Evolutionary conservation across 2,329 filamentous ascomycete genomes (phyloP), one percentile per base, ranked within the genome.

Genomic region (Teratosphaeria gauchensis): DNA sequence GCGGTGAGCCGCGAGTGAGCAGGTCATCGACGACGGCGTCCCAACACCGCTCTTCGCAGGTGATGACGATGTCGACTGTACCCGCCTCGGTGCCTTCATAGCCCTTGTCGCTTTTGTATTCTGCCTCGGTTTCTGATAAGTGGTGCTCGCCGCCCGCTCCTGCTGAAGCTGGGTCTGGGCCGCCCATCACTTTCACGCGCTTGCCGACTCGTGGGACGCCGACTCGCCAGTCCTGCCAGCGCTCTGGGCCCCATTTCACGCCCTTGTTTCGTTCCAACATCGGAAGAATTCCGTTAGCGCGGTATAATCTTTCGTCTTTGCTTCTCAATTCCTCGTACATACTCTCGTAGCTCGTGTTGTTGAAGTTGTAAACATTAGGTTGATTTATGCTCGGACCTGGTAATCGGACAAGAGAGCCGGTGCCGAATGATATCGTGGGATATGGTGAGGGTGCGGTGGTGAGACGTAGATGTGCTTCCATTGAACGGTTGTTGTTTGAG

Each of bases 311-410:
- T 24, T 86, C 82, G 70, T 99, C 95, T 68, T 97, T 96, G 38
- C 83, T 74, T 63, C 89, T 83, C 9, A 99, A 84, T 73, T 99
- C 92, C 66, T 90, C 87, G 76, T 94, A 95, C 82, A 99, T 99
- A 70, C 86, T 86, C 68, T 90, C 86, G 76, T 99, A 99, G 14
- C 92, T 96, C 1, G 92, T 96, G 72, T 88, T 90, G 78, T 99
- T 97, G 84, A 99, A 99, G 68, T 90, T 86, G 79, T 97, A 99
- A 68, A 97, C 92, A 72, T 99, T 99, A 55, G 94, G 94, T 72
- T 96, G 90, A 6, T 85, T 88, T 63, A 96, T 94, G 35, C 87
- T 88, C 1, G 94, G 92, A 0, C 94, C 94, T 0, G 94, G 94
- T 0, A 99, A 81, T 30, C 94, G 82, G 67, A 92, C 91, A 31